Evolutionary conservation across 2,329 filamentous ascomycete genomes (phyloP), one percentile per base, ranked within the genome.

Genomic region (Alternaria angustiovoidea): DNA sequence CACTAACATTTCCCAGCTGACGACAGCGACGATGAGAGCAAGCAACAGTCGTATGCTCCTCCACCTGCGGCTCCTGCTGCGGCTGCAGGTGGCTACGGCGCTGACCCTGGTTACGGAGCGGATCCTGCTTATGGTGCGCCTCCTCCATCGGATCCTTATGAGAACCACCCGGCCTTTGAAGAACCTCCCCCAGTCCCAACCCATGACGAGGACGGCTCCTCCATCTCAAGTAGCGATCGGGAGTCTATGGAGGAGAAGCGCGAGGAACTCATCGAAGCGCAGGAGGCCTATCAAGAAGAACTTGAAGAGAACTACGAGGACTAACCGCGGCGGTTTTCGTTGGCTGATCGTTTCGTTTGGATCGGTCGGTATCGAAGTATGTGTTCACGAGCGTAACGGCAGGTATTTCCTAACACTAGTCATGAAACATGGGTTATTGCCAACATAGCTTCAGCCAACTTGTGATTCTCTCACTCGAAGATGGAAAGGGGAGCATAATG

Each of bases 211-310:
- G 58, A 82, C 71, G 64, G 78, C 78, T 48, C 81, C 42, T 77
- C 74, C 7, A 76, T 77, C 46, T 77, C 75, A 59, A 76, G 74
- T 63, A 75, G 72, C 57, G 75, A 77, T 34, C 73, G 74, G 54
- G 79, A 81, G 61, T 41, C 71, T 61, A 51, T 85, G 80, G 74
- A 86, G 81, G 66, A 87, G 84, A 84, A 85, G 60, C 71, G 79
- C 4, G 80, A 87, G 72, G 82, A 82, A 55, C 73, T 86, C 4
- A 82, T 86, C 62, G 85, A 88, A 69, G 83, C 83, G 5, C 80
- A 84, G 57, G 76, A 83, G 63, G 82, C 82, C 69, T 85, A 85
- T 56, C 75, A 83, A 48, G 84, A 87, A 69, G 80, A 80, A 63
- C 63, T 76, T n/a, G 64, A 77, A 54, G 75, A 77, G 51, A 66